Conservation (phyloP, 1,139 yeast species). For the Pichia sp. region DNA sequence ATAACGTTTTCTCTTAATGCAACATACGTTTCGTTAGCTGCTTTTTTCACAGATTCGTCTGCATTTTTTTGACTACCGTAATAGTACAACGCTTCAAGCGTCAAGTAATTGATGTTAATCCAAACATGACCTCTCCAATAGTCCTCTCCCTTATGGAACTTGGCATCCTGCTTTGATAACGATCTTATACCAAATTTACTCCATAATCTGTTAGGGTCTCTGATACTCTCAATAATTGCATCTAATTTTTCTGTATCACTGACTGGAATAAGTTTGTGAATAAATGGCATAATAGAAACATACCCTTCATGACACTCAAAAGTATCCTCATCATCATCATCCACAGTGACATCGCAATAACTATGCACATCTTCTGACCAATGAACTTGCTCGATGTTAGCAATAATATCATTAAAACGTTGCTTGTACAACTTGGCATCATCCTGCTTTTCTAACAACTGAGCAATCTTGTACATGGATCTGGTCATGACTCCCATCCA, state of each 20-base stretch:
- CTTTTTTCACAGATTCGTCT: slow-evolving; percentile 31
- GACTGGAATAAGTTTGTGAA: slow-evolving; percentile 66
- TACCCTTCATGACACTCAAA: slow-evolving; percentile 88
- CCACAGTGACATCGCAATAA: slow-evolving; percentile 83
- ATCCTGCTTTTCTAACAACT: slow-evolving; percentile 50
- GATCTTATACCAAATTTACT: slow-evolving; percentile 78
- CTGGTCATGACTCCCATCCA: slow-evolving; percentile 95
- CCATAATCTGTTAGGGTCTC: slow-evolving; percentile 75
- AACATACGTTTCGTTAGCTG: slow-evolving; percentile 48
- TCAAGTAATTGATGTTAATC: slow-evolving; percentile 84
- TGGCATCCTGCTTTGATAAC: slow-evolving; percentile 61
- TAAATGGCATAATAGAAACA: slow-evolving; percentile 78
- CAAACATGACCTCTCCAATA: slow-evolving; percentile 97
- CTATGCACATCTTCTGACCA: slow-evolving; percentile 67
- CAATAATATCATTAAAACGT: slow-evolving; percentile 53
- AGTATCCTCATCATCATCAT: slow-evolving; percentile 56
- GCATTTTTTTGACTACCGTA: slow-evolving; percentile 39
- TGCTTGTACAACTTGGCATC: slow-evolving; percentile 52
- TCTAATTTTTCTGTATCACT: slow-evolving; percentile 47
- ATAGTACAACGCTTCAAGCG: slow-evolving; percentile 62
- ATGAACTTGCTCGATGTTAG: slow-evolving; percentile 67
- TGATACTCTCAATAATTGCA: slow-evolving; percentile 51
- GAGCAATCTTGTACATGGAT: slow-evolving; percentile 73
- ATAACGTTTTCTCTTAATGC: slow-evolving; percentile 65
- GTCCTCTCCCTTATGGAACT: slow-evolving; percentile 76